Evolutionary conservation across 805 yeast genomes (phyloP).

Genomic region (Starmerella bombi): DNA sequence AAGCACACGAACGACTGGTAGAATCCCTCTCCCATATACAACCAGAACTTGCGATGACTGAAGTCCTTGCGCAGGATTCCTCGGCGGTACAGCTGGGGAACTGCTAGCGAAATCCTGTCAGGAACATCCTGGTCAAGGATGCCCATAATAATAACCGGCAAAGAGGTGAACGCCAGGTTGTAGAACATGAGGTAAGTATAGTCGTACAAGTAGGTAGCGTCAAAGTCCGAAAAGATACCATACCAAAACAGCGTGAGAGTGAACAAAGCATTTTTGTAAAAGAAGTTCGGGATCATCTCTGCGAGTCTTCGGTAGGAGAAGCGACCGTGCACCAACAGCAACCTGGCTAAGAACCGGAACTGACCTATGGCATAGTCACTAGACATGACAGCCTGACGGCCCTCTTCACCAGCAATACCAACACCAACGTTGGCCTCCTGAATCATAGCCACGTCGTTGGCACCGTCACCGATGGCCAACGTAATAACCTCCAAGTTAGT

Average conservation of each 20-base stretch:
- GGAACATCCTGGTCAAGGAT: constrained; percentile 64
- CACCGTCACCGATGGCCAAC: constrained; percentile 74
- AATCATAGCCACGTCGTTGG: constrained; percentile 80
- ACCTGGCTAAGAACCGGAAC: constrained; percentile 51
- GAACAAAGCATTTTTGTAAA: constrained; percentile 63
- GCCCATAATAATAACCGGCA: constrained; percentile 63
- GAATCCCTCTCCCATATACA: constrained; percentile 60
- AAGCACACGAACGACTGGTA: constrained; percentile 59
- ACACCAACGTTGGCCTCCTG: constrained; percentile 77
- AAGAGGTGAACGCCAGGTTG: constrained; percentile 68
- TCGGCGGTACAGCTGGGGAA: constrained; percentile 55
- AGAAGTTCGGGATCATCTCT: constrained; percentile 67
- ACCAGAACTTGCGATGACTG: constrained; percentile 45
- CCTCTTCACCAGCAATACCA: constrained; percentile 81
- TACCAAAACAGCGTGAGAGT: constrained; percentile 68
- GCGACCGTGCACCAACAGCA: constrained; percentile 67
- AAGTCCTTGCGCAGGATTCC: constrained; percentile 56
- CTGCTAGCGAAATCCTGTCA: constrained; percentile 48
- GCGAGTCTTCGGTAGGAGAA: constrained; percentile 67
- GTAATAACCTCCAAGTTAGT: constrained; percentile 57
- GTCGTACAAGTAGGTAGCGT: constrained; percentile 65
- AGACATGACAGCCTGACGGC: constrained; percentile 77
- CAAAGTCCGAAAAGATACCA: constrained; percentile 54
- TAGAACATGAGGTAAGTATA: constrained; percentile 66
- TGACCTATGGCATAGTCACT: constrained; percentile 76